Evolutionary conservation across 805 yeast genomes (phyloP), one percentile per base, ranked within the genome.

Genomic region (Wickerhamiella spandovensis): DNA sequence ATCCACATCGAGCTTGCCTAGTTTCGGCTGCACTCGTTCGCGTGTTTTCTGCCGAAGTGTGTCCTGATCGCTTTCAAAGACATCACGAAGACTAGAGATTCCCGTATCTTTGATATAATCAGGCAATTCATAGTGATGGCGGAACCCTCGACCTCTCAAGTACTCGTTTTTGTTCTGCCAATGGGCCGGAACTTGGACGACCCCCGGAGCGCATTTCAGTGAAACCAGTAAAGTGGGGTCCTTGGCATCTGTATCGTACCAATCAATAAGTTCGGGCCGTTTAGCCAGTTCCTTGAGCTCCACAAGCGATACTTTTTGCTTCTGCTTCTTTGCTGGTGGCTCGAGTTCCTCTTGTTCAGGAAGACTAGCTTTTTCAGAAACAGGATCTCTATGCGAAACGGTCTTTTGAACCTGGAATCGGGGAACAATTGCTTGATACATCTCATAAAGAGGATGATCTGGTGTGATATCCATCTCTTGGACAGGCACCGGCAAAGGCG

Each of bases 1-100:
- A 64, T 90, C 97, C 22, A 92, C 75, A 62, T 90, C 97, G 21
- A 90, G 64, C 48, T 79, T 72, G 1, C 94, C 94, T 79, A 87
- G 72, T 62, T 85, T 86, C 0, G 96, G 96, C 63, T 86, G 96
- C 0, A 88, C 94, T 48, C 84, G 72, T 51, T 84, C 90, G 54
- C 97, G 73, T 63, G 82, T 82, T 60, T 76, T 73, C 59, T 84
- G 92, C 61, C 83, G 80, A 56, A 87, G 62, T 1, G 79, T 72
- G 13, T 75, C 68, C 1, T 80, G 80, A 3, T 70, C 74, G 13
- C 39, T 23, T 15, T 67, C 66, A 4, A 69, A 63, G 54, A 79
- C 77, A 50, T 78, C 77, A 62, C 97, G 75, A 95, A 90, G 84
- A 50, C 84, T 88, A 54, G 79, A 75, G 24, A 90, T 88, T 1